Base-by-base conservation (phyloP, 2,329 filamentous ascomycete species). In the Aspergillus fumigatus region DNA sequence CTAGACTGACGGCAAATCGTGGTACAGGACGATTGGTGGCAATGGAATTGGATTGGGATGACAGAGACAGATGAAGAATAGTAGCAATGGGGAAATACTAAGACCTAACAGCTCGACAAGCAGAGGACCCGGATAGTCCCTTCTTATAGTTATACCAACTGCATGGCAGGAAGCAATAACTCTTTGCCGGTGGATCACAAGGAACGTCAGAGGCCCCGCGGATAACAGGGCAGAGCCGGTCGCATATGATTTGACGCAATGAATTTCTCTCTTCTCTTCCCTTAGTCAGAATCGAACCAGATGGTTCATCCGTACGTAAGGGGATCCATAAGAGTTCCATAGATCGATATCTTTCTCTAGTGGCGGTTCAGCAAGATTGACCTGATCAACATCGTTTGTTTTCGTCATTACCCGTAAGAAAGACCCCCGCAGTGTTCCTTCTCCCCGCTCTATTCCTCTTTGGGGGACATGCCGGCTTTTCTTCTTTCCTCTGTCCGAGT, bases 381-480 rank as follows among this genome's bases (percentile, higher is more conserved):
- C 32, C 32, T 38, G 32, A 38, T 17, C 32, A 17, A 7, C 32
- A 47, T 11, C 32, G 26, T 21, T 21, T 51, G 56, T 57, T 57
- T 59, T 64, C 59, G 57, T 62, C 60, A 61, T 53, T 52, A 27
- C 43, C 52, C 51, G 50, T 53, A 47, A 35, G 25, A 32, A 32
- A 40, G 29, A 38, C 50, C 52, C 52, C 52, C 21, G 53, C 27
- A 38, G 11, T 7, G 3, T 11, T 29, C 53, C 38, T 51, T 58
- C 59, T 51, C 59, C 59, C 65, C 60, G 57, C 61, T 54, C 60
- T 66, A 61, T 53, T 23, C 61, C 54, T 9, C n/a, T 51, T 58
- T 26, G 10, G 58, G 60, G 27, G 49, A 48, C 21, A 52, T 52
- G 43, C 62, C 58, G 57, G 55, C 41, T 62, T 57, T 59, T 64